Conservation (phyloP, 257 asterid genomes). For the Solanum corneliomulleri region DNA sequence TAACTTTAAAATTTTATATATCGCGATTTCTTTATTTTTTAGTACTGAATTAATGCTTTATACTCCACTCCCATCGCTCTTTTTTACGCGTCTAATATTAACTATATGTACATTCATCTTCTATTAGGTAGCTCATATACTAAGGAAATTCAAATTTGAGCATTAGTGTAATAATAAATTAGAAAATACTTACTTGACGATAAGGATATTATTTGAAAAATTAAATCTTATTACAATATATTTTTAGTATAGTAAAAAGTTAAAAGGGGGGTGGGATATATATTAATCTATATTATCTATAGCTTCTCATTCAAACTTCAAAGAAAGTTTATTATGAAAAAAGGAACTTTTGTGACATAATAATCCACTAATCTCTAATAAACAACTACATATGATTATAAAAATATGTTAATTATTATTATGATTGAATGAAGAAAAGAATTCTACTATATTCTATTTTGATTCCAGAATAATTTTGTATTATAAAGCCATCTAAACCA, state of each 20-base stretch:
- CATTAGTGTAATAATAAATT: background rate
- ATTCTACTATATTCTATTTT: background rate
- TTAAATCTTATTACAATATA: background rate
- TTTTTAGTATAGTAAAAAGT: background rate
- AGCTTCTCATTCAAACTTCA: background rate
- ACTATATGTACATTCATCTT: background rate
- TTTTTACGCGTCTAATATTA: background rate
- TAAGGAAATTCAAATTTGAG: background rate
- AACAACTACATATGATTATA: background rate
- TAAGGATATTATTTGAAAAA: background rate
- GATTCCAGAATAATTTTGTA: background rate
- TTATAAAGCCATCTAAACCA: background rate
- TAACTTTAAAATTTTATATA: too few relatives aligned
- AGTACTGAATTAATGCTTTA: background rate
- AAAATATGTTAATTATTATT: background rate
- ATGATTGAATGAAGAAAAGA: background rate
- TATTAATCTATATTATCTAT: background rate
- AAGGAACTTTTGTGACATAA: background rate
- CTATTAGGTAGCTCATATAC: background rate
- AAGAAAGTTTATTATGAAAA: background rate
- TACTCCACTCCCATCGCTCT: background rate
- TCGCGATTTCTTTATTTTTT: too few relatives aligned
- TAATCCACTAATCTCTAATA: background rate
- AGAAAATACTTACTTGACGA: background rate
- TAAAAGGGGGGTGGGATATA: background rate